Conservation (phyloP, 2,329 filamentous ascomycete genomes). For the Fusarium equiseti region DNA sequence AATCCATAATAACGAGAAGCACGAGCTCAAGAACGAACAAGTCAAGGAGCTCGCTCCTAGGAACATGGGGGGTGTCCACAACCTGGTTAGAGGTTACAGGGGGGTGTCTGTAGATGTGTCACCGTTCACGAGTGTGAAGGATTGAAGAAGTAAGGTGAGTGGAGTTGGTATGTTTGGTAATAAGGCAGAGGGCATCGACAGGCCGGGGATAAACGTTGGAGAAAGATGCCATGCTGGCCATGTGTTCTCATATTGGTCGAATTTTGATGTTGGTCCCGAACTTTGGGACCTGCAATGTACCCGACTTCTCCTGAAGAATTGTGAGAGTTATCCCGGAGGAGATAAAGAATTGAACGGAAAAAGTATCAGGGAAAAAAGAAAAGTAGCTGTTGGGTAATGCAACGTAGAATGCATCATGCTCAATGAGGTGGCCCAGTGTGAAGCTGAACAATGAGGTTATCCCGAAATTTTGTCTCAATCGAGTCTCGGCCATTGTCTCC, state of each 20-base stretch:
- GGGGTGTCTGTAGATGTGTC: constrained; percentile 31
- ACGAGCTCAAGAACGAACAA: constrained; percentile 39
- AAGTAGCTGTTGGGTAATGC: constrained; percentile 27
- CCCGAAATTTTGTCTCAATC: constrained; percentile 25
- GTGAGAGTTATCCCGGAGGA: background rate
- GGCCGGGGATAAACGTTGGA: constrained; percentile 38
- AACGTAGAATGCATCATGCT: constrained; percentile 32
- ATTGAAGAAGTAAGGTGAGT: constrained; percentile 39
- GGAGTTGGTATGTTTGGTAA: constrained; percentile 45
- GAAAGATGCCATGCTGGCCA: constrained; percentile 26
- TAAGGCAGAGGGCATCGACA: constrained; percentile 47
- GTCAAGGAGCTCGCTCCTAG: constrained; percentile 16
- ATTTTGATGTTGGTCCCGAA: constrained; percentile 15
- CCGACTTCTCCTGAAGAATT: constrained; percentile 32
- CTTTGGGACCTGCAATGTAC: constrained; percentile 27
- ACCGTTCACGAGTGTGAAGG: constrained; percentile 9
- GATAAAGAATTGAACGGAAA: constrained; percentile 4
- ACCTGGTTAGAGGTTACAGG: constrained; percentile 8
- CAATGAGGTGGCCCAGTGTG: constrained; percentile 29
- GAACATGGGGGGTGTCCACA: constrained; percentile 29
- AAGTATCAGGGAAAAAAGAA: constrained; percentile 23
- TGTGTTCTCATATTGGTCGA: constrained; percentile 20
- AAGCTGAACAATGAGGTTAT: constrained; percentile 34
- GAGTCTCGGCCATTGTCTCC: constrained; percentile 21
- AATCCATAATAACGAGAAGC: constrained; percentile 30